Base-by-base conservation (phyloP, 306 rosid genomes). In the Leucaena leucocephala region DNA sequence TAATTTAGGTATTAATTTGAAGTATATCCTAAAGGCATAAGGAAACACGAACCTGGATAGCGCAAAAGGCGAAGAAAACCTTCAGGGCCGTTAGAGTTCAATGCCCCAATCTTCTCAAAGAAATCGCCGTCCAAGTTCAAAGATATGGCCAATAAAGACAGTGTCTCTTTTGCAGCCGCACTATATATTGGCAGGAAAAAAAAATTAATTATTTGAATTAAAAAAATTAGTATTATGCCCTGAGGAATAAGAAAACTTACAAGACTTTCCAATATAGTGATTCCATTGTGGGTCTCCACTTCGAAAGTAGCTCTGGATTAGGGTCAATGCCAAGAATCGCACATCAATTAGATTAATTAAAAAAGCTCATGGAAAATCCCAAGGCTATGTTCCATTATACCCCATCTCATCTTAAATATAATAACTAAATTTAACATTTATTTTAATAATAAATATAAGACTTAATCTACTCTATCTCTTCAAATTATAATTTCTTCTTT, bases 61-160 rank as follows among this genome's bases (percentile, higher is more conserved):
- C 79, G 91, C 87, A 94, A 75, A 75, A 94, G 97, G 48, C 98
- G 94, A 83, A 94, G 90, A 79, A 78, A 77, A 39, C 87, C 83
- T 33, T 49, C 7, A 36, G 93, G 93, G 34, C 80, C 84, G 66
- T 70, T 79, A 58, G 40, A 1, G 40, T n/a, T 61, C 12, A 85
- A 68, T 74, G 83, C 91, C 1, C 90, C 94, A 46, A 82, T 84
- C 89, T 84, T 90, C 74, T 89, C 89, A 58, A 94, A 91, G 80
- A 85, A 89, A 49, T 85, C 80, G 71, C 88, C 93, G 33, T 91
- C 90, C 44, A 89, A 80, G 76, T 88, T 82, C 83, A 92, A 77
- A 57, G 98, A 92, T 78, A 92, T 58, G 22, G 98, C 92, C 83
- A 91, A 70, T 61, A 92, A 74, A 76, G 95, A 79, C 55, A 87